Evolutionary conservation across 345 rosid species (phyloP).

Genomic region (Gossypium herbaceum): DNA sequence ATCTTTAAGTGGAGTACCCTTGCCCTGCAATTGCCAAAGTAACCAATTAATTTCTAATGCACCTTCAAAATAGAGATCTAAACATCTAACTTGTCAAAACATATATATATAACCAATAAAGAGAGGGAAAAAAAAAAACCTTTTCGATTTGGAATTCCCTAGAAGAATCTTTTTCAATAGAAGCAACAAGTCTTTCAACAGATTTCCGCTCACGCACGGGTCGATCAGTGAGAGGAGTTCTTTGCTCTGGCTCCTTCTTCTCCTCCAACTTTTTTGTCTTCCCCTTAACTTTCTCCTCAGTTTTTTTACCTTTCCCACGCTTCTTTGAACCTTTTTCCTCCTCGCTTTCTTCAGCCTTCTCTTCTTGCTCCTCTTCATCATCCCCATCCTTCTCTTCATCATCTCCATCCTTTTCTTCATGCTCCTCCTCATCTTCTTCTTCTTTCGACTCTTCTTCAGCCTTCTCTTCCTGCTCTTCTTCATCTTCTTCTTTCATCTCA

Average conservation of each 20-base stretch:
- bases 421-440: slow-evolving; percentile 15
- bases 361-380: slow-evolving; percentile 16
- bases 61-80: slow-evolving; percentile 9
- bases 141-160: slow-evolving; percentile 72
- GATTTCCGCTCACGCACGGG: slow-evolving; percentile 91
- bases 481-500: slow-evolving; percentile 18
- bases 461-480: slow-evolving; percentile 18
- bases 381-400: slow-evolving; percentile 9
- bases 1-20: slow-evolving; percentile 80
- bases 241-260: slow-evolving; percentile 40
- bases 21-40: slow-evolving; percentile 60
- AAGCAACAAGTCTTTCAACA: slow-evolving; percentile 89
- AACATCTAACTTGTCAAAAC: background rate
- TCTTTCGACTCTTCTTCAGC: slow-evolving; percentile 14
- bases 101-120: background rate
- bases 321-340: slow-evolving; percentile 41
- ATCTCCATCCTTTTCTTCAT: slow-evolving; percentile 19
- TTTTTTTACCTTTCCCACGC: slow-evolving; percentile 38
- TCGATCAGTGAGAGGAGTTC: slow-evolving; percentile 72
- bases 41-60: slow-evolving; percentile 20
- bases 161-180: slow-evolving; percentile 61
- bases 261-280: slow-evolving; percentile 38
- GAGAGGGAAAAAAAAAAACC: slow-evolving; percentile 38
- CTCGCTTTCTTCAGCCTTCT: slow-evolving; percentile 31
- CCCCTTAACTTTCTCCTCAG: slow-evolving; percentile 37